Conservation (phyloP, 2,329 filamentous ascomycete species). For the Fusarium continuum region DNA sequence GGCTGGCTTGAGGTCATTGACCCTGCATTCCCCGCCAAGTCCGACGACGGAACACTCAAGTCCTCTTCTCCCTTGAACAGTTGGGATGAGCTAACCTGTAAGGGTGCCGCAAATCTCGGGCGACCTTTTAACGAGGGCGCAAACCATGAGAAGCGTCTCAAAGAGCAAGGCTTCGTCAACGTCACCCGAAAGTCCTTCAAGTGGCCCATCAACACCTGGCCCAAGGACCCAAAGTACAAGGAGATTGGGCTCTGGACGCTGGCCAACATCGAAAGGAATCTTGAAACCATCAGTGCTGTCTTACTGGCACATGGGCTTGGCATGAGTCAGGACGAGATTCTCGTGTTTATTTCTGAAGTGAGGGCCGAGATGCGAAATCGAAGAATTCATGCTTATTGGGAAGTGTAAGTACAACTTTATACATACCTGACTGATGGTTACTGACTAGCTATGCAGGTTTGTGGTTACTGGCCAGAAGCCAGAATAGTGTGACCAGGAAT, state of each 20-base stretch:
- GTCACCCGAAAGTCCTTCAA: background rate
- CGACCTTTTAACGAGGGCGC: constrained; percentile 5
- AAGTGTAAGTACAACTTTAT: background rate
- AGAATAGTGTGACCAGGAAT: background rate
- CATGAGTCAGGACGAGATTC: constrained; percentile 17
- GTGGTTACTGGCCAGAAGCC: constrained; percentile 24
- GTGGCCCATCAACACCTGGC: constrained; percentile 24
- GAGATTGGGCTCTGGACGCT: constrained; percentile 24
- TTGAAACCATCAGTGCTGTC: constrained; percentile 7
- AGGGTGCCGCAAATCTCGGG: constrained; percentile 7
- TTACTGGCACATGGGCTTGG: constrained; percentile 7
- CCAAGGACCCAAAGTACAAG: constrained; percentile 19
- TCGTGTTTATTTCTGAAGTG: constrained; percentile 5
- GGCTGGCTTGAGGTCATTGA: constrained; percentile 35
- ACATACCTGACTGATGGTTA: fast-evolving
- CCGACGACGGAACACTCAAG: constrained; percentile 22
- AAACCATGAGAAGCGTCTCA: constrained; percentile 16
- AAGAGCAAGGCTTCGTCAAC: constrained; percentile 14
- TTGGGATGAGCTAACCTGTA: constrained; percentile 23
- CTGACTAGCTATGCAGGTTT: background rate
- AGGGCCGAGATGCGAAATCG: constrained; percentile 18
- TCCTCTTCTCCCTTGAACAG: background rate
- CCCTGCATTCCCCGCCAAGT: constrained; percentile 25
- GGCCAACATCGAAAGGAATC: constrained; percentile 13
- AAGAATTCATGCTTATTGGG: constrained; percentile 16